These are phyloP conservation scores for Coemansia sp. DNA, from an alignment of 192 early-diverging fungal genomes.

Conservation along the genomic window DNA sequence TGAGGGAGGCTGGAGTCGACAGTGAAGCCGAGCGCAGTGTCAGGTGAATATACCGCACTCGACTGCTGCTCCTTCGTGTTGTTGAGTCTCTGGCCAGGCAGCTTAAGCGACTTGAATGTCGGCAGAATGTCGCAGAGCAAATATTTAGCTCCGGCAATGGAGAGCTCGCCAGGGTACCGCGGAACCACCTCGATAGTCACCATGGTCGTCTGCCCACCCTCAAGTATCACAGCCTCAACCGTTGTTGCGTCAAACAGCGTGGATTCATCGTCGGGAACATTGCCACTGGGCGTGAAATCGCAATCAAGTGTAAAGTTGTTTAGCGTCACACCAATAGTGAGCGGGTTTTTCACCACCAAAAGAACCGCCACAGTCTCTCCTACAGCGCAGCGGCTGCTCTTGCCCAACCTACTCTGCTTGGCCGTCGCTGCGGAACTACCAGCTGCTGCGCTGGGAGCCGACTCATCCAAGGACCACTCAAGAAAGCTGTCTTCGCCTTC, in stretches of 20 bases:
- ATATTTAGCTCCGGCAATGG: slow-evolving; percentile 72
- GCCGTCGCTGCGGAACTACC: neutral
- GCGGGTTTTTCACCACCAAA: slow-evolving; percentile 43
- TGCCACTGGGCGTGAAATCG: slow-evolving; percentile 12
- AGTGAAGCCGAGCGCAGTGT: slow-evolving; percentile 65
- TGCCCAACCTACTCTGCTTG: neutral
- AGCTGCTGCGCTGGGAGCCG: slow-evolving; percentile 5
- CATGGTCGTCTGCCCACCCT: slow-evolving; percentile 34
- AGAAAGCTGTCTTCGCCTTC: slow-evolving; percentile 40
- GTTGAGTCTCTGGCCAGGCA: slow-evolving; percentile 69
- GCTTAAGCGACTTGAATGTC: slow-evolving; percentile 60
- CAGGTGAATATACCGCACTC: slow-evolving; percentile 60
- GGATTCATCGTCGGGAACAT: neutral
- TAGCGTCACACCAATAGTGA: slow-evolving; percentile 39
- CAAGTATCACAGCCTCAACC: slow-evolving; percentile 28
- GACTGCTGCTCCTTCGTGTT: slow-evolving; percentile 68
- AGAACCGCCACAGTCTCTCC: slow-evolving; percentile 42
- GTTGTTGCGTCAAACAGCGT: slow-evolving; percentile 18
- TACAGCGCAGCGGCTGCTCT: slow-evolving; percentile 31
- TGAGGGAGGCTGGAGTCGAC: slow-evolving; percentile 82
- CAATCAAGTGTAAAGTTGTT: slow-evolving; percentile 44
- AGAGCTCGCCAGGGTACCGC: slow-evolving; percentile 56
- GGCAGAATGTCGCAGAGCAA: slow-evolving; percentile 76
- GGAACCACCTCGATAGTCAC: slow-evolving; percentile 30
- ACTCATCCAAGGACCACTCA: slow-evolving; percentile 23